Base-by-base conservation (phyloP, 192 early-diverging fungal species). In the Rhizophlyctis rosea region DNA sequence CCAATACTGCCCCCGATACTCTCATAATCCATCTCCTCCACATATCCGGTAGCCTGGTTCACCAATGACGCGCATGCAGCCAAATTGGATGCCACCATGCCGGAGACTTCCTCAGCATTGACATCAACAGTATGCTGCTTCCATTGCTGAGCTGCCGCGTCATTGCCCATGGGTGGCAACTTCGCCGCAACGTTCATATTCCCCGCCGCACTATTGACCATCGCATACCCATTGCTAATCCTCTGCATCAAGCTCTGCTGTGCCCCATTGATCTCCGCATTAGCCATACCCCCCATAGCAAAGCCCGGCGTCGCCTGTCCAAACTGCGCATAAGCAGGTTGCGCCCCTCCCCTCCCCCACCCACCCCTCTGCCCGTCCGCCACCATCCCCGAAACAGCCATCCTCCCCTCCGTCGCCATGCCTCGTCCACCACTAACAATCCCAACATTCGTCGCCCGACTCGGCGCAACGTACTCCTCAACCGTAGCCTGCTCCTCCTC, bases 1-100 rank as follows among this genome's bases (percentile, higher is more conserved):
- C 53, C 62, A 25, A 85, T 63, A 52, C 65, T 74, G 16, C 62
- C 62, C 13, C 64, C 75, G 47, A 85, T 60, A 16, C 62, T 35
- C n/a, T 85, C 82, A 57, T 73, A 85, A 32, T 85, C 79, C 71
- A 85, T 76, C 47, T 73, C 61, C 31, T 84, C 81, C 2, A 65
- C 25, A 52, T 76, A 55, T 1, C 72, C 73, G 2, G 64, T 77
- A 5, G 71, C 68, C 23, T 80, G 54, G 31, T 82, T 82, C 16
- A 85, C 52, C 21, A 85, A 29, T 0, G 76, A 77, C 7, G 65
- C 76, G 34, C 57, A 55, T n/a, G 81, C 74, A 2, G 83, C 76
- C 0, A 85, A 55, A 48, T 77, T 74, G 1, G 72, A 49, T 16
- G 71, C 56, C 7, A 84, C 50, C 33, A 77, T 76, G 5, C 79